Evolutionary conservation across 73 alveolate genomes (phyloP).

Genomic region (Blepharisma japonicum): DNA sequence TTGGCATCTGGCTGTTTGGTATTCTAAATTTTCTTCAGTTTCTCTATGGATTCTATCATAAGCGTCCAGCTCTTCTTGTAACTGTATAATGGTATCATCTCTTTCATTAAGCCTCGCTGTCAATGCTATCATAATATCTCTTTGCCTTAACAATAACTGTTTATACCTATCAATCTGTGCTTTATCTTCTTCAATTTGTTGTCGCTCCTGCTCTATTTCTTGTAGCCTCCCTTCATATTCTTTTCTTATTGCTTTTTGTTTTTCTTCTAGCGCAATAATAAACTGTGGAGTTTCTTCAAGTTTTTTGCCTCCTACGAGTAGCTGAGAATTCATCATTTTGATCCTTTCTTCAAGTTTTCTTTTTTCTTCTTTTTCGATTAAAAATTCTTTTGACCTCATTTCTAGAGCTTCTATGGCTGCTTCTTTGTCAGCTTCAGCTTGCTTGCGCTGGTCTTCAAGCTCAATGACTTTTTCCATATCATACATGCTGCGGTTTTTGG

Average conservation of each 20-base stretch:
- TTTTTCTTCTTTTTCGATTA: slow-evolving; percentile 91
- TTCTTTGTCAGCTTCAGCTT: slow-evolving; percentile 93
- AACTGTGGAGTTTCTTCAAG: slow-evolving; percentile 95
- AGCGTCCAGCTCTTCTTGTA: slow-evolving; percentile 93
- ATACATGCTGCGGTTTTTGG: slow-evolving; percentile 59
- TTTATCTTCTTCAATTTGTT: slow-evolving; percentile 88
- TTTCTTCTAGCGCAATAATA: slow-evolving; percentile 86
- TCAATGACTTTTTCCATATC: slow-evolving; percentile 64
- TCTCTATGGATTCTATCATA: slow-evolving; percentile 85
- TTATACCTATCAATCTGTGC: slow-evolving; percentile 94
- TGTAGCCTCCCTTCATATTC: slow-evolving; percentile 83
- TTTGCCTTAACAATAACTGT: slow-evolving; percentile 90
- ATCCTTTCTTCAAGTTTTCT: slow-evolving; percentile 94
- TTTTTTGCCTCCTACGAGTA: slow-evolving; percentile 94
- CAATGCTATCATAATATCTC: slow-evolving; percentile 98
- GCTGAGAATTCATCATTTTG: slow-evolving; percentile 86
- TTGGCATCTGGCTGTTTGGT: slow-evolving; percentile 38
- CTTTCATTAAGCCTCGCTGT: slow-evolving; percentile 96
- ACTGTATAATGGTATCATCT: slow-evolving; percentile 93
- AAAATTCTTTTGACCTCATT: slow-evolving; percentile 83
- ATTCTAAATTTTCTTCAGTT: slow-evolving; percentile 58
- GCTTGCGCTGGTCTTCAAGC: slow-evolving; percentile 85
- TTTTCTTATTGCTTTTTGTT: slow-evolving; percentile 61
- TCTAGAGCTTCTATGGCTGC: slow-evolving; percentile 95
- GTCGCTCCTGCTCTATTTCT: slow-evolving; percentile 93